phyloP scores from a whole-genome alignment of 2,329 filamentous ascomycete species.

The Hypoxylon sp. region DNA sequence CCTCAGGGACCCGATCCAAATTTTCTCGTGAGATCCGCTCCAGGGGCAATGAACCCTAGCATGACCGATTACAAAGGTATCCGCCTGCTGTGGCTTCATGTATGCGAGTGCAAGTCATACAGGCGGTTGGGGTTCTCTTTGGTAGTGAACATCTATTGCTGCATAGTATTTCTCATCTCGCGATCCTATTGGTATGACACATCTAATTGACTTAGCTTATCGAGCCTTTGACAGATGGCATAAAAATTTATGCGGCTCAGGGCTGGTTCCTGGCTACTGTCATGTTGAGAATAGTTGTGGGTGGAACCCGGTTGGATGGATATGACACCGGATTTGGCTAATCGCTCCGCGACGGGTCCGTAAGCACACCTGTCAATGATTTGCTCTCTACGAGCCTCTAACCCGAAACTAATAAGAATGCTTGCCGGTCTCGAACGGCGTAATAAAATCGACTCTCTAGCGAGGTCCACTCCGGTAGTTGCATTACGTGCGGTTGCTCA shows the following conservation, averaged over 20 bases:
- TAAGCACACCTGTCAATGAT: conserved; percentile 24
- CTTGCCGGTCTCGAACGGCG: conserved; percentile 24
- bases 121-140: conserved; percentile 1
- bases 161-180: conserved; percentile 11
- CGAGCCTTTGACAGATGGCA: conserved; percentile 18
- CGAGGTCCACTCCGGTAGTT: conserved; percentile 34
- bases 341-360: conserved; percentile 28
- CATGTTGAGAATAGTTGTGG: conserved; percentile 11
- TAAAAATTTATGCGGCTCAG: conserved; percentile 39
- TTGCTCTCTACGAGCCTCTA: conserved; percentile 12
- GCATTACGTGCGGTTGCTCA: conserved; percentile 20
- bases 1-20: conserved; percentile 2
- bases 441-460: conserved; percentile 25
- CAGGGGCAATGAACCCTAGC: background rate
- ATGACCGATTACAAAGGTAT: conserved; percentile 7
- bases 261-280: conserved; percentile 36
- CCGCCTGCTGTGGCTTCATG: conserved; percentile 5
- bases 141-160: conserved; percentile 4
- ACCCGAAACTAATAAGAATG: conserved; percentile 10
- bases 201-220: conserved; percentile 17
- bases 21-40: conserved; percentile 4
- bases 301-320: conserved; percentile 9
- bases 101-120: conserved; percentile 6
- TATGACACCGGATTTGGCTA: conserved; percentile 29
- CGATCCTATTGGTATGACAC: conserved; percentile 19